phyloP scores from a whole-genome alignment of 2,329 filamentous ascomycete genomes.

The Exophiala sp. region DNA sequence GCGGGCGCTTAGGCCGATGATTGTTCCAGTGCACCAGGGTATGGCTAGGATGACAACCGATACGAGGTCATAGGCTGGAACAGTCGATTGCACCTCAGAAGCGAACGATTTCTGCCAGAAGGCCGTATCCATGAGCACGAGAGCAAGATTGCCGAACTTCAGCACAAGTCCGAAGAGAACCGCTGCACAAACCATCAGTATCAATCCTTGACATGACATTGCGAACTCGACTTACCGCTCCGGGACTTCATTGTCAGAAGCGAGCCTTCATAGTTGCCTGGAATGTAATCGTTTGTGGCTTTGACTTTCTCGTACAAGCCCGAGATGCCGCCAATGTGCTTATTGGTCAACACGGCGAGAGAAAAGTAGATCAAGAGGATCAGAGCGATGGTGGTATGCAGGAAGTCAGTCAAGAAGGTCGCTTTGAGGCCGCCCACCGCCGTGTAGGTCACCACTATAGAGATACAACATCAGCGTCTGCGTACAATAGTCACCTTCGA shows the following conservation, averaged over 20 bases:
- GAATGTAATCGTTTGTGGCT: conserved; percentile 40
- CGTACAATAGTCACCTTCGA: background rate
- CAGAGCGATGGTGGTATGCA: conserved; percentile 45
- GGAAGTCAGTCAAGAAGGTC: conserved; percentile 46
- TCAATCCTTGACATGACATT: background rate
- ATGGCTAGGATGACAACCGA: conserved; percentile 44
- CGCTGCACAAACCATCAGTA: conserved; percentile 1
- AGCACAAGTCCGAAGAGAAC: conserved; percentile 41
- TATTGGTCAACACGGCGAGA: conserved; percentile 40
- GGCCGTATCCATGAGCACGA: conserved; percentile 47
- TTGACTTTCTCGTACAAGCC: conserved; percentile 46
- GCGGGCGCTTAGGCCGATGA: conserved; percentile 42
- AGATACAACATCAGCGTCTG: conserved; percentile 1
- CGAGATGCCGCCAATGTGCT: conserved; percentile 39
- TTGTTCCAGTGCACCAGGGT: conserved; percentile 45
- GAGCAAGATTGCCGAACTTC: conserved; percentile 46
- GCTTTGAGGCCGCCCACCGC: conserved; percentile 38
- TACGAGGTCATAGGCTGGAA: conserved; percentile 45
- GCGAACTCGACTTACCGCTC: background rate
- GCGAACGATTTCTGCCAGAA: conserved; percentile 52
- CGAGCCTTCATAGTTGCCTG: conserved; percentile 45
- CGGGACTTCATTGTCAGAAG: conserved; percentile 46
- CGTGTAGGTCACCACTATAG: conserved; percentile 33
- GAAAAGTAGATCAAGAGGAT: conserved; percentile 47
- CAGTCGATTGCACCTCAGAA: conserved; percentile 43